phyloP scores from a whole-genome alignment of 768 basidiomycete species.

The Termitomyces eurrhizus region DNA sequence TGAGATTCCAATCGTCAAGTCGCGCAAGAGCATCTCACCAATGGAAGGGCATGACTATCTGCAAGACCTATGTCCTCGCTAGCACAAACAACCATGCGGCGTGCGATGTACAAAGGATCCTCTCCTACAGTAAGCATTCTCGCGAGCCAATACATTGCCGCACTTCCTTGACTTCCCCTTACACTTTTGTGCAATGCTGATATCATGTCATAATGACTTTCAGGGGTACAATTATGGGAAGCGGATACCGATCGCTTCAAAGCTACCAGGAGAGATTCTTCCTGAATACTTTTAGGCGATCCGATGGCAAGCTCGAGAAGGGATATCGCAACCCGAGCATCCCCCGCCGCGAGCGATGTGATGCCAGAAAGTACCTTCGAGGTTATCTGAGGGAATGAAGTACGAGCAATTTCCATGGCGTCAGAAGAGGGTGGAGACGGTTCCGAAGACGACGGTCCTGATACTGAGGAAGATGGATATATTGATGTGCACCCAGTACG shows the following conservation, averaged over 20 bases:
- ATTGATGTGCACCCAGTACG: conserved; percentile 15
- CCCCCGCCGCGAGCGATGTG: conserved; percentile 55
- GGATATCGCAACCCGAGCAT: conserved; percentile 75
- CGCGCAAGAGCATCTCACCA: conserved; percentile 39
- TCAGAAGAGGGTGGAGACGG: conserved; percentile 17
- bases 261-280: conserved; percentile 48
- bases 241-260: conserved; percentile 61
- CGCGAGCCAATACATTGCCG: conserved; percentile 87
- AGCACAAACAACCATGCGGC: conserved; percentile 74
- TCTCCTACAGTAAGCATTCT: conserved; percentile 80
- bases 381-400: conserved; percentile 37
- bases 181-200: conserved; percentile 83
- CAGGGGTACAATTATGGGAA: conserved; percentile 74
- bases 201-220: conserved; percentile 78
- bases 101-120: conserved; percentile 73
- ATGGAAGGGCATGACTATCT: conserved; percentile 69
- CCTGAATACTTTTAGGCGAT: conserved; percentile 34
- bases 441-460: conserved; percentile 8
- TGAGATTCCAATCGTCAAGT: neutral
- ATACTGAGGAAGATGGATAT: neutral
- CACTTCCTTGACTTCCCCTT: conserved; percentile 70
- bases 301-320: conserved; percentile 67
- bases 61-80: conserved; percentile 86
- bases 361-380: conserved; percentile 44
- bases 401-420: conserved; percentile 11